These are phyloP conservation scores for Phaeosphaeriaceae sp. DNA, from an alignment of 2,329 filamentous ascomycete genomes.

Conservation along the genomic window DNA sequence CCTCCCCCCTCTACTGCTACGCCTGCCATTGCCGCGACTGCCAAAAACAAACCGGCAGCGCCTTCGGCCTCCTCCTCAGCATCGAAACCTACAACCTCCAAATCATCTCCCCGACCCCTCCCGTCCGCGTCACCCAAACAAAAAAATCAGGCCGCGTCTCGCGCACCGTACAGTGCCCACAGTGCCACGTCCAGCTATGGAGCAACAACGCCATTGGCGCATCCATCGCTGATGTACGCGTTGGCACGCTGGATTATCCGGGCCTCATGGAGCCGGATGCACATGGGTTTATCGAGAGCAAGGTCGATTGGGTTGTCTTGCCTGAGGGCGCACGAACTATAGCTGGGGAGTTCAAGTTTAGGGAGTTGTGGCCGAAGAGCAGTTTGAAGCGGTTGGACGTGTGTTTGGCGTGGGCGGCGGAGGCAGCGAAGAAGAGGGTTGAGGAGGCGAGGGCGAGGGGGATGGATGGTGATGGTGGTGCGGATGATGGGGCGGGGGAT, in stretches of 20 bases:
- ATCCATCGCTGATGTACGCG: constrained; percentile 19
- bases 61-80: constrained; percentile 26
- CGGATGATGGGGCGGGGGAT: constrained; percentile 10
- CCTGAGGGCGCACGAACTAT: constrained; percentile 29
- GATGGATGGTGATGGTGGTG: constrained; percentile 3
- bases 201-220: constrained; percentile 7
- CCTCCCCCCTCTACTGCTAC: constrained; percentile 36
- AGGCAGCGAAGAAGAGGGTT: constrained; percentile 4
- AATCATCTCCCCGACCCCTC: constrained; percentile 20
- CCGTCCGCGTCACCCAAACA: constrained; percentile 6
- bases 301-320: constrained; percentile 37
- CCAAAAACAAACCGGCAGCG: constrained; percentile 32
- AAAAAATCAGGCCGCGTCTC: neutral
- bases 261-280: constrained; percentile 39
- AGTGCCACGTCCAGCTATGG: constrained; percentile 34
- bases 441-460: constrained; percentile 8
- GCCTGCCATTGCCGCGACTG: constrained; percentile 43
- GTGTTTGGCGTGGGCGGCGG: constrained; percentile 13
- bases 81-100: constrained; percentile 34
- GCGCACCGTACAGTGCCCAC: constrained; percentile 22
- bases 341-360: constrained; percentile 13
- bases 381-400: constrained; percentile 34
- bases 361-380: constrained; percentile 33
- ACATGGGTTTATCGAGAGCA: constrained; percentile 36
- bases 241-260: constrained; percentile 38